Percentiles rank a stretch among this genome's conserved stretches.
These are phyloP conservation scores for Fusarium abutilonis DNA, from an alignment of 2,329 filamentous ascomycete genomes.

Conservation along the genomic window DNA sequence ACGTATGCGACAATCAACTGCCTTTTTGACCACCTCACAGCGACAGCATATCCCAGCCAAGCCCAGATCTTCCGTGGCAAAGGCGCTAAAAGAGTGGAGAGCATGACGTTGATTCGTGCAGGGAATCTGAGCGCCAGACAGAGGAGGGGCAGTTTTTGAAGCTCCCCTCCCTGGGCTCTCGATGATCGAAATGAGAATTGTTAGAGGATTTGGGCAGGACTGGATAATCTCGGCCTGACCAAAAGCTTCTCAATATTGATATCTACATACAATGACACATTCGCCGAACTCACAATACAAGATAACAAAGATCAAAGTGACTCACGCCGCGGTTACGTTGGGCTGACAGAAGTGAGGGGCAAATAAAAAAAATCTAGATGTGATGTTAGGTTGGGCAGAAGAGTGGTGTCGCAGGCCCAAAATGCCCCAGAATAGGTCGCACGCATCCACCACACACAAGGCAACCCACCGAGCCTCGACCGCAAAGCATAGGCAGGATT, in stretches of 20 bases:
- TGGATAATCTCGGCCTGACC: conserved; percentile 6
- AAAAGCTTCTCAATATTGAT: neutral
- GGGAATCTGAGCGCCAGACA: conserved; percentile 35
- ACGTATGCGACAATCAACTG: conserved; percentile 27
- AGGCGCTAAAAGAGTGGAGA: conserved; percentile 39
- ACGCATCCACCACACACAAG: conserved; percentile 34
- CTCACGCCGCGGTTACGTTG: conserved; percentile 45
- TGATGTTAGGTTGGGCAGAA: conserved; percentile 43
- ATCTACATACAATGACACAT: conserved; percentile 1
- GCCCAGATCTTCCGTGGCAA: conserved; percentile 44
- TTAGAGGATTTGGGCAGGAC: neutral
- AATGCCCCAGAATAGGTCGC: conserved; percentile 31
- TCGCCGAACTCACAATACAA: neutral
- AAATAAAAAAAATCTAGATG: conserved; percentile 20
- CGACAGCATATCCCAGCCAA: conserved; percentile 17
- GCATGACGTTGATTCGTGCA: conserved; percentile 48
- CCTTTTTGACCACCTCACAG: conserved; percentile 30
- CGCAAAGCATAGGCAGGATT: conserved; percentile 27
- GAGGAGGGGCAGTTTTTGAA: conserved; percentile 42
- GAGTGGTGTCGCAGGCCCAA: conserved; percentile 28
- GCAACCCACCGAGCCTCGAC: conserved; percentile 38
- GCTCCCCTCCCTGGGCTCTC: conserved; percentile 30
- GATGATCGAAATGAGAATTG: conserved; percentile 25
- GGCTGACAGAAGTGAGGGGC: conserved; percentile 45
- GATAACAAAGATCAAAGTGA: conserved; percentile 27